Evolutionary conservation across 257 asterid species (phyloP).

Genomic region (Jacaranda mimosifolia): DNA sequence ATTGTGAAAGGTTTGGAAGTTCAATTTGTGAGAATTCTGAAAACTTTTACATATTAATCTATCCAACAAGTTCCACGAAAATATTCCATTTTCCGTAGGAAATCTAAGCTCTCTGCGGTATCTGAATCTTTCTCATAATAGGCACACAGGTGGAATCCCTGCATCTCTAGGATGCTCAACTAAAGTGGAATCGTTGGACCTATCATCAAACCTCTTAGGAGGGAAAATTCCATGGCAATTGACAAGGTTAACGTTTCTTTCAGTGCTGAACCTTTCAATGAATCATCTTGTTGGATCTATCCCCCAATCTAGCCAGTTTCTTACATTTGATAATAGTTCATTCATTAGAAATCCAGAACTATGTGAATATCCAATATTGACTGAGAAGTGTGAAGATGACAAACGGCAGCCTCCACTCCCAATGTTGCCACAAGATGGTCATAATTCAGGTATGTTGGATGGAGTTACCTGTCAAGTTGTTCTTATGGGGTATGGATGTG

Average conservation of each 20-base stretch:
- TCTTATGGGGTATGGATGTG: background rate
- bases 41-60: background rate
- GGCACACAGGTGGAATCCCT: background rate
- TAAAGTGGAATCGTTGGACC: background rate
- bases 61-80: background rate
- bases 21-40: background rate
- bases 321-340: too few species aligned
- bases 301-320: background rate
- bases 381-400: background rate
- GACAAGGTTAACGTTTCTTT: background rate
- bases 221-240: background rate
- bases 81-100: background rate
- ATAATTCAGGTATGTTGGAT: background rate
- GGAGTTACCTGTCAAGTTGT: background rate
- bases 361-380: background rate
- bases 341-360: background rate
- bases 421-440: background rate
- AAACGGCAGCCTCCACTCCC: background rate
- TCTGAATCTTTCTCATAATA: slow-evolving; percentile 4
- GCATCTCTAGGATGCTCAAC: background rate
- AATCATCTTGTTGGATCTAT: background rate
- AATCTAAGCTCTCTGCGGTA: background rate
- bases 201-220: background rate
- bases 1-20: background rate
- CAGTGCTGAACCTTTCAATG: background rate